A percentile compares a stretch with the other conserved stretches of the same genome.
Conservation (phyloP, 2,329 filamentous ascomycete species). For the Ophiocordyceps camponoti-leonardi region DNA sequence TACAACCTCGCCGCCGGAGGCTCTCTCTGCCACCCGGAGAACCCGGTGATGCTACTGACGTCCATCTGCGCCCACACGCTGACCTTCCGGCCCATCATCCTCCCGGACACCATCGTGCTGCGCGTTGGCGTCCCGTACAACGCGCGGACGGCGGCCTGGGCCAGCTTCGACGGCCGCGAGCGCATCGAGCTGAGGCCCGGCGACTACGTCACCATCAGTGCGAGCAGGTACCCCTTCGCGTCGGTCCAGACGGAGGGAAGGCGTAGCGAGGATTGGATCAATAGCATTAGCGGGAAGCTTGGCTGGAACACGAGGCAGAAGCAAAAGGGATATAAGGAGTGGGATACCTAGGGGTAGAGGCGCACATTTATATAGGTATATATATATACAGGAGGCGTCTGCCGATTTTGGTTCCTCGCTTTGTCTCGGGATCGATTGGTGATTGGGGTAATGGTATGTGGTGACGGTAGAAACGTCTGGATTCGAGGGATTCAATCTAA, state of each 20-base stretch:
- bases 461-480: background rate
- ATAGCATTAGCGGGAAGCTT: constrained; percentile 61
- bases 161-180: constrained; percentile 92
- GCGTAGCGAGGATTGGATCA: constrained; percentile 64
- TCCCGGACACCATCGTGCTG: constrained; percentile 90
- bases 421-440: background rate
- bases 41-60: constrained; percentile 87
- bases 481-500: background rate
- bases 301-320: constrained; percentile 70
- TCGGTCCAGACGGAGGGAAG: constrained; percentile 54
- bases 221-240: constrained; percentile 65
- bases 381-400: background rate
- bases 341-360: constrained; percentile 10
- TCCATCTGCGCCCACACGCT: constrained; percentile 91
- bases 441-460: too few species aligned
- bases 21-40: constrained; percentile 87
- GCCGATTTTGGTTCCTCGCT: background rate
- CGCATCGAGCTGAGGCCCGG: constrained; percentile 62
- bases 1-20: constrained; percentile 95
- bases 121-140: constrained; percentile 90
- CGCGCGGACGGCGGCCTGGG: constrained; percentile 78
- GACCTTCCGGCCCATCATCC: constrained; percentile 88
- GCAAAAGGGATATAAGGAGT: constrained; percentile 45
- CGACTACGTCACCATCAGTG: constrained; percentile 74
- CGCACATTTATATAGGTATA: background rate